Evolutionary conservation across 805 yeast species (phyloP), one percentile per base, ranked within the genome.

Genomic region (Debaryomyces prosopidis): DNA sequence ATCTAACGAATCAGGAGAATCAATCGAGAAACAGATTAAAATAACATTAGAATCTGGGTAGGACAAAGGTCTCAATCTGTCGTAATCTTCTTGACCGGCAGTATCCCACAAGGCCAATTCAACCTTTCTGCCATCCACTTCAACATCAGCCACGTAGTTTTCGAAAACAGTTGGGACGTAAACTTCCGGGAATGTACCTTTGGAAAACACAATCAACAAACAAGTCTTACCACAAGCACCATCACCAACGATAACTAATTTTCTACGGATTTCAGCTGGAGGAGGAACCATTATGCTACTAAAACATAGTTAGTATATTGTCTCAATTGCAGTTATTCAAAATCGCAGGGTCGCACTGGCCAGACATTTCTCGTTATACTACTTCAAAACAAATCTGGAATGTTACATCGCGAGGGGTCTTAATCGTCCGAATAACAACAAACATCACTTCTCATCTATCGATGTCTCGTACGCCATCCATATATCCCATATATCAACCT

Each of bases 201-300:
- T 58, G 87, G 87, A 68, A 83, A 87, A 48, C 81, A 87, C 75
- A 52, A 90, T 89, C 68, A 89, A 78, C 59, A 89, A 75, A 80
- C 96, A 90, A 6, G 97, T 90, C 66, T 89, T 89, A 75, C 97
- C 97, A 77, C 96, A 90, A 47, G 96, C 96, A 82, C 97, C 97
- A 69, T 89, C 97, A 69, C 97, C 97, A 46, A 89, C 96, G 63
- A 90, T 88, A 67, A 90, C 97, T 63, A 89, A 79, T 73, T 89
- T 89, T 74, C 86, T 84, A 77, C 89, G 74, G 57, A 76, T 69
- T 61, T 76, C 79, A 55, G 81, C 79, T 53, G 76, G 70, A 60
- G 79, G 74, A 54, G 76, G 75, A 55, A 59, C 71, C 73, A 67
- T 67, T 45, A 36, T 52, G 44, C 37, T 36, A 35, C 42, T 41